Percentiles rank a stretch among this genome's conserved stretches.
These are phyloP conservation scores for Cercospora zeae-maydis DNA, from an alignment of 2,329 filamentous ascomycete genomes.

Conservation along the genomic window DNA sequence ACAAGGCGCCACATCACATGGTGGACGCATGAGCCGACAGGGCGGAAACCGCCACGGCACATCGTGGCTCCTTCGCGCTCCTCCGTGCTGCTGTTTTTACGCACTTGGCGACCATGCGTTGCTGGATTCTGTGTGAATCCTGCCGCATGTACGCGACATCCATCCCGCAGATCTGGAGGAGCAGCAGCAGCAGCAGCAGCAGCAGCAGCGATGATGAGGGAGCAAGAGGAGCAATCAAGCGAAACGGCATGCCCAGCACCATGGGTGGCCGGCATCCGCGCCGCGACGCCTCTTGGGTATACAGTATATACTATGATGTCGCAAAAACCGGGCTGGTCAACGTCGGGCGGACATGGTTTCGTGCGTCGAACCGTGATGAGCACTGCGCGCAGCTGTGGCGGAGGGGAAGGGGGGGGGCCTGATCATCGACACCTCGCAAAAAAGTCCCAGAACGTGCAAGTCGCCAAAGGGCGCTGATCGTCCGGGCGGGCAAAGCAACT, in stretches of 20 bases:
- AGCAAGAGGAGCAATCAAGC: not conserved
- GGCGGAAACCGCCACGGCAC: constrained; percentile 13
- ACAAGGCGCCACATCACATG: not conserved
- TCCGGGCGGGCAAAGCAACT: not conserved
- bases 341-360: too few species aligned
- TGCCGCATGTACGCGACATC: constrained; percentile 17
- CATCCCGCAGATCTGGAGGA: constrained; percentile 16
- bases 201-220: not conserved
- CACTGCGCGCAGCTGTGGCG: not conserved
- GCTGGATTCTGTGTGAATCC: constrained; percentile 9
- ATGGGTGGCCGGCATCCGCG: too few species aligned
- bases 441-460: constrained; percentile 2
- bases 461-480: not conserved
- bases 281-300: not conserved
- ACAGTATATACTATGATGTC: not conserved
- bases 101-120: constrained; percentile 15
- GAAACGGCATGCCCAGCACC: too few species aligned
- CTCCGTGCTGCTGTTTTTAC: constrained; percentile 1
- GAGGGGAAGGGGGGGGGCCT: too few species aligned
- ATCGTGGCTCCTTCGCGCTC: constrained; percentile 12
- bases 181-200: not conserved
- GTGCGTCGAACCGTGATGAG: not conserved
- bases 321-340: too few species aligned
- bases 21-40: constrained; percentile 7
- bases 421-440: constrained; percentile 12